Conservation (phyloP, 2,329 filamentous ascomycete species). For the Penicillium sp. region DNA sequence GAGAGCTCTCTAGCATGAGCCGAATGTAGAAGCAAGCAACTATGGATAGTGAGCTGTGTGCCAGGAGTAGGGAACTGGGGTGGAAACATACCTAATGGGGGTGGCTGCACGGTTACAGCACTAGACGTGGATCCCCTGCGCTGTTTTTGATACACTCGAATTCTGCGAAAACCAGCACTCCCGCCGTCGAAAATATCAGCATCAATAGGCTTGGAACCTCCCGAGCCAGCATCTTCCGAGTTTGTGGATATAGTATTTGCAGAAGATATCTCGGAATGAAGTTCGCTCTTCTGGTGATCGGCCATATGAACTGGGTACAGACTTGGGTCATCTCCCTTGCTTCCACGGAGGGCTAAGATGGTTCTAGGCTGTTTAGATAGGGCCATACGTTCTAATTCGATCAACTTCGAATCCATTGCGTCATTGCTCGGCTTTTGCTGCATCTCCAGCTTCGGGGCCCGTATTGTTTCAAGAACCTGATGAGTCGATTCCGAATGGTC, state of each 20-base stretch:
- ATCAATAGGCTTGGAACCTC: no score
- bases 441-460: slow-evolving; percentile 29
- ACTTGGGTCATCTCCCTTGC: slow-evolving; percentile 39
- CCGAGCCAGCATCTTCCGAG: no score
- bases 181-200: no score
- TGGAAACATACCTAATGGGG: background rate
- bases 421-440: slow-evolving; percentile 10
- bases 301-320: slow-evolving; percentile 31
- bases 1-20: no score
- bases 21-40: no score
- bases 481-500: slow-evolving; percentile 53
- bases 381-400: slow-evolving; percentile 26
- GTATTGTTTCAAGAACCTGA: slow-evolving; percentile 23
- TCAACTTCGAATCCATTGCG: background rate
- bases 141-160: background rate
- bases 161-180: background rate
- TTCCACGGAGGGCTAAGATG: slow-evolving; percentile 35
- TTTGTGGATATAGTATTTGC: background rate
- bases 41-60: slow-evolving; percentile 25
- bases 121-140: background rate
- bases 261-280: background rate
- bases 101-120: background rate
- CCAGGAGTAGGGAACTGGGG: slow-evolving; percentile 22
- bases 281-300: background rate
- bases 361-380: slow-evolving; percentile 35